These are phyloP conservation scores for Cryphonectria carpinicola DNA, from an alignment of 2,329 filamentous ascomycete species.

Conservation along the genomic window DNA sequence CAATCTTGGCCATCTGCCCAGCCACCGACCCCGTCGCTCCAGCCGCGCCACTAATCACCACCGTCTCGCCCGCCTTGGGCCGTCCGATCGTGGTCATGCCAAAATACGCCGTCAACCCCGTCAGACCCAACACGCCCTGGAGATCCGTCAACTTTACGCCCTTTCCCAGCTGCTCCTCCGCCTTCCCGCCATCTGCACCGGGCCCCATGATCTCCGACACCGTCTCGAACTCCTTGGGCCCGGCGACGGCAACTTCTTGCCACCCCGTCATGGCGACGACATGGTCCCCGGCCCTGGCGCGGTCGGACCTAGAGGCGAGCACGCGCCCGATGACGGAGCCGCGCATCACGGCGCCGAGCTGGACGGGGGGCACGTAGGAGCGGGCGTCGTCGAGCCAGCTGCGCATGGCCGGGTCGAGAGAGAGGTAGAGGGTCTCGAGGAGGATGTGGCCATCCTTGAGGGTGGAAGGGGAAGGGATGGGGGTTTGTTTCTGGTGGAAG, in stretches of 20 bases:
- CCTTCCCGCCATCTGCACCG: too few relatives aligned
- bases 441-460: slow-evolving; percentile 59
- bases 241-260: slow-evolving; percentile 59
- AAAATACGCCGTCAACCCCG: slow-evolving; percentile 70
- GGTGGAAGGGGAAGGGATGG: slow-evolving; percentile 51
- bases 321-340: slow-evolving; percentile 58
- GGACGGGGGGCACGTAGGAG: slow-evolving; percentile 63
- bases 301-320: slow-evolving; percentile 49
- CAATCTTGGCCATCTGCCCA: slow-evolving; percentile 69
- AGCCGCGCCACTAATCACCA: slow-evolving; percentile 69
- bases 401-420: slow-evolving; percentile 67
- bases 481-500: slow-evolving; percentile 57
- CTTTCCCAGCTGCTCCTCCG: slow-evolving; percentile 26
- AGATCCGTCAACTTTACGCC: slow-evolving; percentile 52
- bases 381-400: slow-evolving; percentile 57
- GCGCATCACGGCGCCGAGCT: slow-evolving; percentile 64
- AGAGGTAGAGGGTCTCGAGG: slow-evolving; percentile 56
- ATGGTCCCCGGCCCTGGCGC: slow-evolving; percentile 53
- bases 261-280: slow-evolving; percentile 57
- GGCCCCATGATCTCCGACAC: slow-evolving; percentile 20
- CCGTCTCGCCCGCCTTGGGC: slow-evolving; percentile 65
- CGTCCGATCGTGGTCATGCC: slow-evolving; percentile 66
- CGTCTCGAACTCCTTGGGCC: slow-evolving; percentile 45
- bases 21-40: slow-evolving; percentile 69
- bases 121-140: slow-evolving; percentile 60